Evolutionary conservation across 805 yeast species (phyloP), one percentile per base, ranked within the genome.

Genomic region (Saccharomycopsis vini): DNA sequence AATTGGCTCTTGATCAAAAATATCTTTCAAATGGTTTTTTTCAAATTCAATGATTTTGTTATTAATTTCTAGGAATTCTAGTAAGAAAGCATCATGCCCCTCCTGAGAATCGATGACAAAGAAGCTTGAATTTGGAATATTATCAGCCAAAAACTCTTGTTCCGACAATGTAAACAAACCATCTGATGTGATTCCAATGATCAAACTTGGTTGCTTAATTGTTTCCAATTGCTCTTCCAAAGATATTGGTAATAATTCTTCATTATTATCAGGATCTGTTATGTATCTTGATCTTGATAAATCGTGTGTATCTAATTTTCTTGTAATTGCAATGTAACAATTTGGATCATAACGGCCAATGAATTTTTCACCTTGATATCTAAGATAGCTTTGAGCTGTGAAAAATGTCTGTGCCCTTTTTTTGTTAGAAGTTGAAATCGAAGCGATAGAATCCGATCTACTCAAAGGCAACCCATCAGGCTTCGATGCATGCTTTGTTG

Each of bases 261-360:
- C 43, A 18, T 39, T 18, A 2, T 22, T 50, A 23, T 61, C 66
- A 12, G 29, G 30, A 19, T 62, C 48, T 13, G 64, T 65, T n/a
- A 68, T 69, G 1, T 53, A 59, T 46, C 90, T 71, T 44, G 81
- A 92, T 47, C 98, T 72, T 0, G 95, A 78, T 39, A 92, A 77
- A 60, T 92, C 98, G 59, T 92, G 97, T 0, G 98, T 88, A 56
- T 92, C 98, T 28, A 92, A 66, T 61, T 92, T 92, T 56, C 97
- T 72, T 0, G 97, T 84, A 45, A 92, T 86, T 21, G 97, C 77
- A 43, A 92, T 88, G 62, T 92, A 92, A 64, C 97, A 92, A 59
- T 92, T 92, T 21, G 98, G 96, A 62, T 92, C 98, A 56, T 90
- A 92, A 54, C 98, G 69, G 35, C 75, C 70, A 38, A 89, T 79